Evolutionary conservation across 2,329 filamentous ascomycete species (phyloP).

Genomic region (Colletotrichum magnum): DNA sequence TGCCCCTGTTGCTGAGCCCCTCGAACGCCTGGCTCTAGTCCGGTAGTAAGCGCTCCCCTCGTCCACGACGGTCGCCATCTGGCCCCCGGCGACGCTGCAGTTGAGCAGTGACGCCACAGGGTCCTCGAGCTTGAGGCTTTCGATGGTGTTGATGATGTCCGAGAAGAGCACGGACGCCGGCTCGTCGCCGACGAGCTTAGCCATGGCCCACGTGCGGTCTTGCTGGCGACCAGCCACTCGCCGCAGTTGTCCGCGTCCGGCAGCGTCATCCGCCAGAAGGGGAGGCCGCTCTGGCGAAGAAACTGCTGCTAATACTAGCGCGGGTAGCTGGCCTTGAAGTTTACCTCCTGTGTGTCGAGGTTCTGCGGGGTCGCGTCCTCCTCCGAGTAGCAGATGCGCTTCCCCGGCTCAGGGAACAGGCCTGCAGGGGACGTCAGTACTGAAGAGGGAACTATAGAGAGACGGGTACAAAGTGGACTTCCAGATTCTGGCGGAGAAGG

Average conservation of each 20-base stretch:
- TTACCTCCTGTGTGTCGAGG: conserved; percentile 4
- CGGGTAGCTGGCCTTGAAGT: conserved; percentile 3
- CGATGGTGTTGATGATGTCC: conserved; percentile 24
- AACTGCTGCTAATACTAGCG: neutral
- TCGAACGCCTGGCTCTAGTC: conserved; percentile 6
- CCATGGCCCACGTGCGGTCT: conserved; percentile 16
- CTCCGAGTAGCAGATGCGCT: conserved; percentile 18
- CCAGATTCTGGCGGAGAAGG: too few relatives aligned
- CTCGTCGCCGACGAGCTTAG: conserved; percentile 22
- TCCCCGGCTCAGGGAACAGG: conserved; percentile 10
- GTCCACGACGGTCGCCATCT: conserved; percentile 13
- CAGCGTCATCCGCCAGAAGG: conserved; percentile 17
- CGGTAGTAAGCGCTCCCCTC: conserved; percentile 1
- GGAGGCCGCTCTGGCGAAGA: neutral
- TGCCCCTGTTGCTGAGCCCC: conserved; percentile 19
- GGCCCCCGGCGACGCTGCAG: conserved; percentile 9
- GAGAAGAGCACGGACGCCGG: conserved; percentile 11
- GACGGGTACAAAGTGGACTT: too few relatives aligned
- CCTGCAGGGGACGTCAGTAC: neutral
- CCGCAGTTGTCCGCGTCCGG: conserved; percentile 25
- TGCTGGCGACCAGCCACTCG: conserved; percentile 25
- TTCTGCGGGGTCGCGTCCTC: conserved; percentile 3
- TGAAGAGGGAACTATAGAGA: too few relatives aligned
- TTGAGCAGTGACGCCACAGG: neutral
- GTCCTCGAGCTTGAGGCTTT: neutral